A percentile compares a stretch with the other conserved stretches of the same genome.
Conservation (phyloP, 495 filamentous ascomycete genomes). For the Annulohypoxylon moriforme region DNA sequence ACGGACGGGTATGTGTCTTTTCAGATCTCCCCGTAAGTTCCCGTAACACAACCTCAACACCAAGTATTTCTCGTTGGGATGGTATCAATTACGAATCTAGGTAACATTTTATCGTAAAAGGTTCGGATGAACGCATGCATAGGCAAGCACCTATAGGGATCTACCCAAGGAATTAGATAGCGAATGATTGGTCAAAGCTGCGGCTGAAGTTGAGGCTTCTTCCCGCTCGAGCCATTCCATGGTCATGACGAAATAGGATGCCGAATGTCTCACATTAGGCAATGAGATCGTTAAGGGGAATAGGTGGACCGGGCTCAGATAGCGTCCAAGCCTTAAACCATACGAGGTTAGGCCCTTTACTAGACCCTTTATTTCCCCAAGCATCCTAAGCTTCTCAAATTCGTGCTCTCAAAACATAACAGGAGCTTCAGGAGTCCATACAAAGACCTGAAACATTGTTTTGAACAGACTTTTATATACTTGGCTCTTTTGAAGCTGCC, state of each 20-base stretch:
- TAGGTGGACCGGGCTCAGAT: constrained; percentile 5
- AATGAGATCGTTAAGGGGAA: constrained; percentile 31
- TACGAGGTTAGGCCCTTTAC: constrained; percentile 1
- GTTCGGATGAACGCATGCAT: constrained; percentile 2
- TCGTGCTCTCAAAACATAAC: not conserved
- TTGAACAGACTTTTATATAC: not conserved
- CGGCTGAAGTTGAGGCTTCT: constrained; percentile 32
- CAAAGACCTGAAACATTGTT: not conserved
- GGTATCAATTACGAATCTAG: not conserved
- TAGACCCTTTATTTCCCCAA: not conserved
- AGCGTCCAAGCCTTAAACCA: not conserved
- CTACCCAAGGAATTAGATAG: constrained; percentile 15
- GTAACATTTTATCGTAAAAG: not conserved
- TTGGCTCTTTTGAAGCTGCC: not conserved
- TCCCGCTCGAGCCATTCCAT: constrained; percentile 28
- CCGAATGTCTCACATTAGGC: constrained; percentile 19
- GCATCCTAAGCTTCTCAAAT: not conserved
- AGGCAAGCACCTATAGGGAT: too few species aligned
- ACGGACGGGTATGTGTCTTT: too few species aligned
- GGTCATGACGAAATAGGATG: constrained; percentile 2
- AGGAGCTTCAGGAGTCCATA: not conserved
- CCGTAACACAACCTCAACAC: not conserved
- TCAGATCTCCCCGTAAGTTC: not conserved
- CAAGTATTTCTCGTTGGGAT: not conserved
- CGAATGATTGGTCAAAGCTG: constrained; percentile 4